Evolutionary conservation across 2,329 filamentous ascomycete species (phyloP).

Genomic region (Alternaria burnsii): DNA sequence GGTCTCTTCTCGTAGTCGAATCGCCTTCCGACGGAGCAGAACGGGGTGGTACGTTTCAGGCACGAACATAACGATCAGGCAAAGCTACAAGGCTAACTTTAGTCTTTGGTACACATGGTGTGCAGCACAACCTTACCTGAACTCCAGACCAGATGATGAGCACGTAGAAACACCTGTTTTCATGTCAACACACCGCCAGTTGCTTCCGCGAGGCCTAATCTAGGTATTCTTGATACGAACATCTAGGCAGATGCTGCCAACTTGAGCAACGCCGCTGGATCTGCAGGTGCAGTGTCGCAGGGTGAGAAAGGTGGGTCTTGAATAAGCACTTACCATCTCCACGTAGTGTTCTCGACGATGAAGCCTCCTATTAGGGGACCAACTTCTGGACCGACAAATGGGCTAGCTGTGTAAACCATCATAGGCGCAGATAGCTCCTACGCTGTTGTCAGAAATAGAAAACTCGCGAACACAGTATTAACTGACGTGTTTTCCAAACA

Average conservation of each 20-base stretch:
- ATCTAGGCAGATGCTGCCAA: constrained; percentile 7
- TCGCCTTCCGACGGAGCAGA: constrained; percentile 76
- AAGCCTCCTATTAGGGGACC: constrained; percentile 76
- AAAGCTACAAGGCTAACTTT: constrained; percentile 58
- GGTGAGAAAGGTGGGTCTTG: constrained; percentile 14
- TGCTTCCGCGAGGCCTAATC: neutral
- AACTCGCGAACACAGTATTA: neutral
- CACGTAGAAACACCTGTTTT: constrained; percentile 67
- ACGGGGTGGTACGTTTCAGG: constrained; percentile 86
- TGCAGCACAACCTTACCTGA: constrained; percentile 40
- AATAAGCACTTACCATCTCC: constrained; percentile 57
- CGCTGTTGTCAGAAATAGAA: constrained; percentile 15
- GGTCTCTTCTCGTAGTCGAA: constrained; percentile 73
- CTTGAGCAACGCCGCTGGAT: constrained; percentile 6
- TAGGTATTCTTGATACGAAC: constrained; percentile 6
- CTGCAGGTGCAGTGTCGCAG: constrained; percentile 14
- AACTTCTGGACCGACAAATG: constrained; percentile 65
- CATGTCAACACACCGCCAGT: constrained; percentile 36
- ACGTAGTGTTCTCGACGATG: constrained; percentile 77
- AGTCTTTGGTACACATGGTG: constrained; percentile 24
- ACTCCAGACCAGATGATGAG: constrained; percentile 81
- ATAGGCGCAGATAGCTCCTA: constrained; percentile 78
- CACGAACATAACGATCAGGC: constrained; percentile 73
- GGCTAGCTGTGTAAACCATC: constrained; percentile 71
- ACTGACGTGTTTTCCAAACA: constrained; percentile 49